These are phyloP conservation scores for Glarea lozoyensis DNA, from an alignment of 495 filamentous ascomycete species.

Conservation along the genomic window DNA sequence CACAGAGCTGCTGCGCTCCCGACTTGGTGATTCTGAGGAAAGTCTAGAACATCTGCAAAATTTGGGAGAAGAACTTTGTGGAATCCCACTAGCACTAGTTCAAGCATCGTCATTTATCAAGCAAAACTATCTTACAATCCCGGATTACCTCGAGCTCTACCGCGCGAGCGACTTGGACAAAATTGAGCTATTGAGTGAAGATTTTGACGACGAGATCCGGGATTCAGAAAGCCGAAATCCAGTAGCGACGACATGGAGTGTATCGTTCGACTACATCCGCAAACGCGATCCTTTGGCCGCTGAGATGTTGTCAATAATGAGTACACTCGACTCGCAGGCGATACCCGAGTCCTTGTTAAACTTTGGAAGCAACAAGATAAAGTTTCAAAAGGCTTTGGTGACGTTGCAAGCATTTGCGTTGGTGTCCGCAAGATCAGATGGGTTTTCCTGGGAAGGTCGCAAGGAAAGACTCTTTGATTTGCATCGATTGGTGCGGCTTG, in stretches of 20 bases:
- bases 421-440: constrained; percentile 16
- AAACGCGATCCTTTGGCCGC: constrained; percentile 22
- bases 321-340: constrained; percentile 10
- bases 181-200: constrained; percentile 19
- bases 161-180: constrained; percentile 17
- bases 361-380: not conserved
- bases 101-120: constrained; percentile 42
- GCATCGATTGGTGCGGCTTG: constrained; percentile 38
- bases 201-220: constrained; percentile 11
- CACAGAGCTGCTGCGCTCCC: constrained; percentile 1
- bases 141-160: constrained; percentile 5
- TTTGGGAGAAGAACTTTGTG: constrained; percentile 30
- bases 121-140: constrained; percentile 19
- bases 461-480: constrained; percentile 19
- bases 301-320: constrained; percentile 16
- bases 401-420: constrained; percentile 34
- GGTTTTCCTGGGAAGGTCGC: no score
- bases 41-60: constrained; percentile 2
- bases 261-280: constrained; percentile 28
- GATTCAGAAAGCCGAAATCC: constrained; percentile 9
- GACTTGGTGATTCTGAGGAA: not conserved
- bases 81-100: constrained; percentile 37
- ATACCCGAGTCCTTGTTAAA: constrained; percentile 14
- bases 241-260: constrained; percentile 13
- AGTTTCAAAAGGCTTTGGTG: constrained; percentile 25